phyloP scores from a whole-genome alignment of 495 filamentous ascomycete species.

The Tetracladium marchalianum region DNA sequence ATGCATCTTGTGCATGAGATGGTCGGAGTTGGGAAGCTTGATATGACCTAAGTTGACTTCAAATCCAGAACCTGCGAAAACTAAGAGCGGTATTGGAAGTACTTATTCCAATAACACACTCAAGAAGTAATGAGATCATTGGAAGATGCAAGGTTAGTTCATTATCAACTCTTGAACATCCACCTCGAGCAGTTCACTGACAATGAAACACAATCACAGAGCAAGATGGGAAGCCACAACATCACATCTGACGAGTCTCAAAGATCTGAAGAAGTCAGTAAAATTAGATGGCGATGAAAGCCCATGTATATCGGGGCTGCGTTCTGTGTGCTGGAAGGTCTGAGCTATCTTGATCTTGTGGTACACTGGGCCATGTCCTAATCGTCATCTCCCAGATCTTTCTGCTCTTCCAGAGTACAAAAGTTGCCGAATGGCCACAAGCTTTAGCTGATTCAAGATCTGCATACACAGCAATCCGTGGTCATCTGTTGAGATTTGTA shows the following conservation, averaged over 20 bases:
- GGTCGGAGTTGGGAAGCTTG: too few species aligned
- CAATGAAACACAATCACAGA: constrained; percentile 15
- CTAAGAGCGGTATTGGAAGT: too few species aligned
- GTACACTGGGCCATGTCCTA: not conserved
- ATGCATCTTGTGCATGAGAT: too few species aligned
- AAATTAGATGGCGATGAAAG: constrained; percentile 42
- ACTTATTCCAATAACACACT: too few species aligned
- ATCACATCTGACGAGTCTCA: constrained; percentile 45
- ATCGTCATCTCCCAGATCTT: constrained; percentile 47
- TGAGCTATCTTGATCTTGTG: constrained; percentile 15
- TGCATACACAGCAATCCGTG: constrained; percentile 60
- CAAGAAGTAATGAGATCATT: constrained; percentile 47
- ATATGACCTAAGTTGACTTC: too few species aligned
- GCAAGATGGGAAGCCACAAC: constrained; percentile 57
- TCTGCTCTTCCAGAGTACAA: constrained; percentile 63
- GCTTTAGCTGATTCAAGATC: constrained; percentile 58
- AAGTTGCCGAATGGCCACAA: constrained; percentile 57
- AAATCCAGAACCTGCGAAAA: too few species aligned
- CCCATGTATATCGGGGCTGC: constrained; percentile 61
- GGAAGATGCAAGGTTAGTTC: constrained; percentile 49
- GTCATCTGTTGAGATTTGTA: constrained; percentile 68
- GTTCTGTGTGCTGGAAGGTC: constrained; percentile 93
- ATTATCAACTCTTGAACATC: not conserved
- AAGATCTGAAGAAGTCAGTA: constrained; percentile 56
- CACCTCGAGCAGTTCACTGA: not conserved